Evolutionary conservation across 495 filamentous ascomycete genomes (phyloP).

Genomic region (Penicillium macrosclerotiorum): DNA sequence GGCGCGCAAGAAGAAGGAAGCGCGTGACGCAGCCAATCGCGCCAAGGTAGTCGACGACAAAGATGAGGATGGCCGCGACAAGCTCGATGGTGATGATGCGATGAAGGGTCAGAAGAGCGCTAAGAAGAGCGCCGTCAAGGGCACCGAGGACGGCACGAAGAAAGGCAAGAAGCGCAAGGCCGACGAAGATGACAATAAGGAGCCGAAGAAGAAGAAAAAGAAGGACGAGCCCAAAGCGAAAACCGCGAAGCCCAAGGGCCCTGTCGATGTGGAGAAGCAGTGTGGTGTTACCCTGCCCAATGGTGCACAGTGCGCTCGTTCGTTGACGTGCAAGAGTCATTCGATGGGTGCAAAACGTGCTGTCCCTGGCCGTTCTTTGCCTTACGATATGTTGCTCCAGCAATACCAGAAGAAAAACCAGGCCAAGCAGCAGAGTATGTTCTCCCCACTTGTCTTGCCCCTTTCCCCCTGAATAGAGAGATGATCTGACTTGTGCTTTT

Average conservation of each 20-base stretch:
- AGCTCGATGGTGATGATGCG: conserved; percentile 35
- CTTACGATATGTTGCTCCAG: conserved; percentile 90
- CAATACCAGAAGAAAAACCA: conserved; percentile 99
- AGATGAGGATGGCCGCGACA: conserved; percentile 54
- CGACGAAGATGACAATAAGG: conserved; percentile 67
- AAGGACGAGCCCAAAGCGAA: conserved; percentile 90
- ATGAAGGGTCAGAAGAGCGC: conserved; percentile 58
- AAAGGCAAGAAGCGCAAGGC: conserved; percentile 94
- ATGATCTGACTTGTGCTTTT: conserved; percentile 7
- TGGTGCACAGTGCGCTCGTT: conserved; percentile 85
- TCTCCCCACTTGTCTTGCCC: not conserved
- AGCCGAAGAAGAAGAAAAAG: conserved; percentile 89
- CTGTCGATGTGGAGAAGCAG: conserved; percentile 96
- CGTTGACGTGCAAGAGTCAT: conserved; percentile 94
- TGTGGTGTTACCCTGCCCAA: conserved; percentile 86
- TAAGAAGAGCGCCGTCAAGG: conserved; percentile 71
- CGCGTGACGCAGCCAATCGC: conserved; percentile 64
- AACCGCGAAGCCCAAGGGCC: conserved; percentile 83
- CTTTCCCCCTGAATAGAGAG: not conserved
- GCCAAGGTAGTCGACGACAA: conserved; percentile 58
- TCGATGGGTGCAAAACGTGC: conserved; percentile 93
- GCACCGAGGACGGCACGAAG: conserved; percentile 57
- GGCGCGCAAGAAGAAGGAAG: conserved; percentile 77
- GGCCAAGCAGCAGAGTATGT: conserved; percentile 88
- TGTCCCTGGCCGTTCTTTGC: conserved; percentile 84